Conservation (phyloP, 495 filamentous ascomycete species). For the Lophiostoma macrostomum region DNA sequence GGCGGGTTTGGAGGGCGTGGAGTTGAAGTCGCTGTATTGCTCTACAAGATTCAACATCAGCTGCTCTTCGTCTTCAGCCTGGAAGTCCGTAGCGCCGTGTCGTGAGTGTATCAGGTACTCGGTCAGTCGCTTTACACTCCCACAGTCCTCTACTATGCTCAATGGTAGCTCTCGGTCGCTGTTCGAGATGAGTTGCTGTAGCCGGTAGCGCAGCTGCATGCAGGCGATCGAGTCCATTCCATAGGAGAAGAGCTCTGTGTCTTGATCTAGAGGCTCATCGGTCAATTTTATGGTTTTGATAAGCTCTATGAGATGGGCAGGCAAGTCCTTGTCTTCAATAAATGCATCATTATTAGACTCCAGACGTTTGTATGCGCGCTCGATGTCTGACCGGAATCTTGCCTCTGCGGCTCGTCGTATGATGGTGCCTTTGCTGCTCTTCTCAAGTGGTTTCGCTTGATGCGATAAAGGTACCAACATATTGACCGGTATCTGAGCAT, state of each 20-base stretch:
- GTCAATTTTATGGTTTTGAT: conserved; percentile 38
- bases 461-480: conserved; percentile 46
- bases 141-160: conserved; percentile 51
- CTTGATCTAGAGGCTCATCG: conserved; percentile 17
- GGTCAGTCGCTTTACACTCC: conserved; percentile 41
- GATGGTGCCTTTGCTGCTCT: conserved; percentile 55
- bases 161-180: conserved; percentile 36
- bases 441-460: conserved; percentile 39
- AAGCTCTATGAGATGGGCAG: conserved; percentile 28
- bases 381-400: conserved; percentile 44
- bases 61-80: conserved; percentile 13
- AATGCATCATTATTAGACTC: background rate
- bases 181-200: conserved; percentile 47
- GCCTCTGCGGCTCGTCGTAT: conserved; percentile 46
- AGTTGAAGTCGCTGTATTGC: conserved; percentile 40
- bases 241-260: conserved; percentile 52
- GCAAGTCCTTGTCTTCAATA: conserved; percentile 37
- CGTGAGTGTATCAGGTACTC: conserved; percentile 23
- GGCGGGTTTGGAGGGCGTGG: too few species aligned
- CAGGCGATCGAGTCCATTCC: conserved; percentile 57
- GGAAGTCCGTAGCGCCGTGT: conserved; percentile 9
- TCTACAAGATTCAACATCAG: conserved; percentile 41
- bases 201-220: conserved; percentile 47
- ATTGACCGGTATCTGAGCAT: conserved; percentile 45
- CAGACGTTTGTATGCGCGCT: conserved; percentile 38